phyloP scores from a whole-genome alignment of 768 basidiomycete species.

The Russula virescens region DNA sequence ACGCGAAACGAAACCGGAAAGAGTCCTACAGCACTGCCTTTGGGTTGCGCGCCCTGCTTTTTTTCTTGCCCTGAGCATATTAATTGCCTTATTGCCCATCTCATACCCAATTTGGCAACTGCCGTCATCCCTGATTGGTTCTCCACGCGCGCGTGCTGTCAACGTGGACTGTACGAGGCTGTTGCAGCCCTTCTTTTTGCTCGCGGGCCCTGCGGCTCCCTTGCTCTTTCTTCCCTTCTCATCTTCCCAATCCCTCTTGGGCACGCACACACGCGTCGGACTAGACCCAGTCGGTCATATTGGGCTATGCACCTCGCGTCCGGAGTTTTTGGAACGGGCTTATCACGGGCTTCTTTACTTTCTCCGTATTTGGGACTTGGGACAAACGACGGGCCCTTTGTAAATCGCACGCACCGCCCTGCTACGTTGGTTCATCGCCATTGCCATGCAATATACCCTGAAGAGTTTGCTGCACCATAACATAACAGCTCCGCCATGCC shows the following conservation, averaged over 20 bases:
- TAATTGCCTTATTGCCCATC: too few species aligned
- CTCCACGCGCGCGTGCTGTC: background rate
- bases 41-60: background rate
- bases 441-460: background rate
- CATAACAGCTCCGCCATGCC: background rate
- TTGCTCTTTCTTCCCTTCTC: background rate
- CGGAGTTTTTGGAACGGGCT: background rate
- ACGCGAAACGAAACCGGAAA: too few species aligned
- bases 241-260: background rate
- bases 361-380: background rate
- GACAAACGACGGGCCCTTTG: background rate
- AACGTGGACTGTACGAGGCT: slow-evolving; percentile 14
- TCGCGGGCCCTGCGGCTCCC: background rate
- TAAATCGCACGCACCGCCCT: slow-evolving; percentile 5
- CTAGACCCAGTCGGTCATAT: background rate
- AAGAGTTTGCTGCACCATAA: background rate
- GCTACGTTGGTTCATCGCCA: background rate
- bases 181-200: background rate
- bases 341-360: background rate
- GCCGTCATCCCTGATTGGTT: slow-evolving; percentile 3
- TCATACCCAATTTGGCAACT: background rate
- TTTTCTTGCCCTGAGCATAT: too few species aligned
- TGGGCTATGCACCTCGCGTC: background rate
- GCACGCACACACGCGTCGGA: background rate
- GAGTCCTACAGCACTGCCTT: too few species aligned